Evolutionary conservation across 441 rosid species (phyloP).

Genomic region (Metrosideros polymorpha): DNA sequence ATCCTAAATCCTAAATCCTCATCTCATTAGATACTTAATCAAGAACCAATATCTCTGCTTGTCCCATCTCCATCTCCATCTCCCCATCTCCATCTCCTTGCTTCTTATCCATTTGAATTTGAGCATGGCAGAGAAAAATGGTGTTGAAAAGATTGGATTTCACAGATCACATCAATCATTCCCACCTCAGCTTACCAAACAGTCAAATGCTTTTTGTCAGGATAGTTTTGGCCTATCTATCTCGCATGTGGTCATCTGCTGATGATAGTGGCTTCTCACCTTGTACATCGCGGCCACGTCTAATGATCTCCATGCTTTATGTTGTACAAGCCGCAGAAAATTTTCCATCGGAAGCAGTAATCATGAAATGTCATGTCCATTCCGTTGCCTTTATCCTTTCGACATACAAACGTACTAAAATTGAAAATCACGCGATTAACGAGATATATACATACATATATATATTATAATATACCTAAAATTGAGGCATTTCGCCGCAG

Average conservation of each 20-base stretch:
- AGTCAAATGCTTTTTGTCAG: background rate
- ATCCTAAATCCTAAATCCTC: background rate
- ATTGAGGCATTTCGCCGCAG: background rate
- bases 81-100: background rate
- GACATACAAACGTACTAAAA: background rate
- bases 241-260: background rate
- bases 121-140: background rate
- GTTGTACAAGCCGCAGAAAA: background rate
- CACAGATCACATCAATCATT: background rate
- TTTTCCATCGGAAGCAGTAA: background rate
- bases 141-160: background rate
- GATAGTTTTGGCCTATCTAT: background rate
- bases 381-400: background rate
- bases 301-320: background rate
- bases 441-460: too few species aligned
- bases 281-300: background rate
- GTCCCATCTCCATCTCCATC: background rate
- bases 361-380: background rate
- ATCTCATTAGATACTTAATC: background rate
- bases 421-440: background rate
- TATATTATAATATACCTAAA: background rate
- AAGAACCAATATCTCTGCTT: background rate
- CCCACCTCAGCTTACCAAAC: background rate
- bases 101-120: background rate
- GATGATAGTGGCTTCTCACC: background rate